A percentile compares a stretch with the other conserved stretches of the same genome.
These are phyloP conservation scores for Nepenthes mirabilis DNA, from an alignment of 148 eudicot genomes.

Conservation along the genomic window DNA sequence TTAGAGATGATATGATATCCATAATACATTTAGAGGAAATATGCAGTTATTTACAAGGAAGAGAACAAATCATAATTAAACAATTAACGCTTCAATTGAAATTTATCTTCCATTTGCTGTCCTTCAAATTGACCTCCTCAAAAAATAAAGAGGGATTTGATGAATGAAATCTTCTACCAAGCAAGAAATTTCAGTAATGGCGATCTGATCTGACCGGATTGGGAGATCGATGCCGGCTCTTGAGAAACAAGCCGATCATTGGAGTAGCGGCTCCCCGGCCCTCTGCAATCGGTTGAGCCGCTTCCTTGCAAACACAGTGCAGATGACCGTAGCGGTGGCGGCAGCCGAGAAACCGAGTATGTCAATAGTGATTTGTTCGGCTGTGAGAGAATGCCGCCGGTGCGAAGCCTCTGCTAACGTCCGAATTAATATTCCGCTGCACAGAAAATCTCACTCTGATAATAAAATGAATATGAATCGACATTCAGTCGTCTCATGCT, in stretches of 20 bases:
- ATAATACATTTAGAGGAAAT: too few species aligned
- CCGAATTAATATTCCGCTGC: constrained; percentile 9
- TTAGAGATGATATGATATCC: too few species aligned
- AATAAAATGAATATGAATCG: neutral
- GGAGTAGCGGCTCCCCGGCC: constrained; percentile 7
- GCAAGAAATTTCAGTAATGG: too few species aligned
- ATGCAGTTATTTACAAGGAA: too few species aligned
- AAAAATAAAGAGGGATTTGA: too few species aligned
- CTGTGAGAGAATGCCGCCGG: constrained; percentile 4
- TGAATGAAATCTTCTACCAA: too few species aligned
- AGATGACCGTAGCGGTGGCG: constrained; percentile 4
- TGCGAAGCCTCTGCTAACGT: constrained; percentile 6
- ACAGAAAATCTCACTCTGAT: neutral
- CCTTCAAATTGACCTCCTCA: too few species aligned
- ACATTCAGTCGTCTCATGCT: neutral
- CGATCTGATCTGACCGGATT: too few species aligned
- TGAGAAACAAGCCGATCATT: neutral
- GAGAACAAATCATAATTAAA: too few species aligned
- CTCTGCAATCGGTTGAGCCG: constrained; percentile 8
- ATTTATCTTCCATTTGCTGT: too few species aligned
- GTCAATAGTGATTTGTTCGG: constrained; percentile 2
- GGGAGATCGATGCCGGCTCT: too few species aligned
- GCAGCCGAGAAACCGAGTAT: constrained; percentile 1
- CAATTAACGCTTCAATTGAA: too few species aligned
- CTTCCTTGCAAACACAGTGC: constrained; percentile 4